Evolutionary conservation across 305 asterid genomes (phyloP).

Genomic region (Ilex paraguariensis): DNA sequence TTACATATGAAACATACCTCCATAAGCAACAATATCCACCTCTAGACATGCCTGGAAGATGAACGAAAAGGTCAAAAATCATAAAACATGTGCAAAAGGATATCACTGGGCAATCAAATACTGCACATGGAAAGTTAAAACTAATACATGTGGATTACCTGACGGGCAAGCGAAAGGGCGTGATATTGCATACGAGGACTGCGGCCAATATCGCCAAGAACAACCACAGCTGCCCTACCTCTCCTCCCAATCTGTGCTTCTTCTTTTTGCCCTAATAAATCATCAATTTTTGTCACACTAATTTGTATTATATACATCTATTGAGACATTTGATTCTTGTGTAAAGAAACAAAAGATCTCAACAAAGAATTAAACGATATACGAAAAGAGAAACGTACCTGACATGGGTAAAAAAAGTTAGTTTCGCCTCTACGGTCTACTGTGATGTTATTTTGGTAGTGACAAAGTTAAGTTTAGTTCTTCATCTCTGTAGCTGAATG

Average conservation of each 20-base stretch:
- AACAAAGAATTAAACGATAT: too few relatives aligned
- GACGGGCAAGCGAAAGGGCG: constrained; percentile 88
- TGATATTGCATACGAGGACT: constrained; percentile 98
- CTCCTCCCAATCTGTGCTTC: constrained; percentile 39
- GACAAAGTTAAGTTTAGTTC: too few relatives aligned
- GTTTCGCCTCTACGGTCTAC: too few relatives aligned
- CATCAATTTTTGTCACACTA: not conserved
- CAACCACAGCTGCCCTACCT: constrained; percentile 83
- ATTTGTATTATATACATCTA: not conserved
- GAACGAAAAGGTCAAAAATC: constrained; percentile 9
- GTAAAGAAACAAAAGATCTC: too few relatives aligned
- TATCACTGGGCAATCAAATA: not conserved
- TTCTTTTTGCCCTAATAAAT: not conserved
- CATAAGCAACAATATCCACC: constrained; percentile 91
- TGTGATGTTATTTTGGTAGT: too few relatives aligned
- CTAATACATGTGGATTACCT: constrained; percentile 34
- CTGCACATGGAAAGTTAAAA: not conserved
- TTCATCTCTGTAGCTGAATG: too few relatives aligned
- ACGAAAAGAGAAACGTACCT: too few relatives aligned
- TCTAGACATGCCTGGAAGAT: constrained; percentile 62
- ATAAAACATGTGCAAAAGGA: not conserved
- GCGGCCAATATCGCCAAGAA: constrained; percentile 94
- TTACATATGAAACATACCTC: constrained; percentile 47
- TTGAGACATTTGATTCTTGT: too few relatives aligned
- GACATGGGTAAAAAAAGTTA: too few relatives aligned